These are phyloP conservation scores for Aureobasidium namibiae DNA, from an alignment of 2,329 filamentous ascomycete species.

Conservation along the genomic window DNA sequence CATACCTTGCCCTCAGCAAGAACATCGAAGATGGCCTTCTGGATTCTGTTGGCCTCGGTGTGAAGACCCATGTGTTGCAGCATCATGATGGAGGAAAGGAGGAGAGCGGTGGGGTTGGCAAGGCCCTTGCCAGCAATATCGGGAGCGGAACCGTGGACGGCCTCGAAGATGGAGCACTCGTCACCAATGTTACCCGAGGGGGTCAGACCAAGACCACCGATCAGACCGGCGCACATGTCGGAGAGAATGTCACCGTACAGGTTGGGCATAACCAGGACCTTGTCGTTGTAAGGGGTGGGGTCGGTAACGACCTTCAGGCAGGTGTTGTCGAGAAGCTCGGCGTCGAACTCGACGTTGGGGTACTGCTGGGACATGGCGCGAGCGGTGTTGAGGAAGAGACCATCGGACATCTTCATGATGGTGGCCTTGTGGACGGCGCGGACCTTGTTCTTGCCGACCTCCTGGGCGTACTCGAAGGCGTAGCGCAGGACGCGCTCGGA, in stretches of 20 bases:
- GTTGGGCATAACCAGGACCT: slow-evolving; percentile 96
- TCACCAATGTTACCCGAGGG: slow-evolving; percentile 98
- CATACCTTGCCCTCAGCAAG: slow-evolving; percentile 85
- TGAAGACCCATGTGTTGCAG: slow-evolving; percentile 92
- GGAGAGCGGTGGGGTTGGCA: slow-evolving; percentile 92
- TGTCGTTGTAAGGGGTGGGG: slow-evolving; percentile 95
- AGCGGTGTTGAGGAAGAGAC: slow-evolving; percentile 88
- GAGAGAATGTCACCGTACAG: slow-evolving; percentile 99
- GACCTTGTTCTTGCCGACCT: slow-evolving; percentile 92
- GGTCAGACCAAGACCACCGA: slow-evolving; percentile 92
- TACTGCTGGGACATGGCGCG: slow-evolving; percentile 87
- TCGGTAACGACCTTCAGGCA: slow-evolving; percentile 99
- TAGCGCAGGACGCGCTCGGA: slow-evolving; percentile 93
- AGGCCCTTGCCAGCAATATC: slow-evolving; percentile 95
- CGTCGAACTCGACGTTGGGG: slow-evolving; percentile 91
- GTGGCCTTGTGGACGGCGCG: slow-evolving; percentile 99
- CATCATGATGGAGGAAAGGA: slow-evolving; percentile 99
- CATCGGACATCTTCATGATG: slow-evolving; percentile 99
- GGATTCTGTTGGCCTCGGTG: slow-evolving; percentile 77
- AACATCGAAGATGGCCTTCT: slow-evolving; percentile 91
- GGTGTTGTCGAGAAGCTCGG: slow-evolving; percentile 97
- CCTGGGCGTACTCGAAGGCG: slow-evolving; percentile 95
- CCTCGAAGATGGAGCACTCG: slow-evolving; percentile 99
- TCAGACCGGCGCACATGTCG: slow-evolving; percentile 98
- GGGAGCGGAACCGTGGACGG: slow-evolving; percentile 92